Conservation (phyloP, 1,284 basidiomycete genomes). For the Apiotrichum mycotoxinovorans region DNA sequence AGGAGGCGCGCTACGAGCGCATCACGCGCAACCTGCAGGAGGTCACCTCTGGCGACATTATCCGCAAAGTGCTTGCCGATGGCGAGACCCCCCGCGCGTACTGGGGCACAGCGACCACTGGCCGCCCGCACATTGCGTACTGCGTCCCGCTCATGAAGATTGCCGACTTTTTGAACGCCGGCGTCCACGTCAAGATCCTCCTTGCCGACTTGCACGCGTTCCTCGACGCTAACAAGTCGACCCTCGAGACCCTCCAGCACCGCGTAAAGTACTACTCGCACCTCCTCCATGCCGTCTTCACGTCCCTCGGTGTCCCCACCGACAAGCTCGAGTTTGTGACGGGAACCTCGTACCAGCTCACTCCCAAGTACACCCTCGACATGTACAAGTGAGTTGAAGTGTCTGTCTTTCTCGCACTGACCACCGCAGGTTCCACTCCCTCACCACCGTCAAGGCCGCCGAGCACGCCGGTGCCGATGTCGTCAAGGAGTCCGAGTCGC, state of each 20-base stretch:
- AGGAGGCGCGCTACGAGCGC: slow-evolving; percentile 68
- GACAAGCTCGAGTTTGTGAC: slow-evolving; percentile 78
- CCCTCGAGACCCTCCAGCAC: slow-evolving; percentile 85
- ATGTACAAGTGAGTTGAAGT: slow-evolving; percentile 62
- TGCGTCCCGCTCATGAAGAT: slow-evolving; percentile 94
- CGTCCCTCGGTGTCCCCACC: slow-evolving; percentile 83
- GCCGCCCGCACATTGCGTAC: slow-evolving; percentile 94
- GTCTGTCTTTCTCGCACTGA: background rate
- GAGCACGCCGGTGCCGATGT: slow-evolving; percentile 99
- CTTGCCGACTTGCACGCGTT: slow-evolving; percentile 99
- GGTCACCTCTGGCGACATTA: slow-evolving; percentile 77
- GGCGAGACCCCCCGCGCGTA: slow-evolving; percentile 74
- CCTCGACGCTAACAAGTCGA: slow-evolving; percentile 96
- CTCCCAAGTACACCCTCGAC: slow-evolving; percentile 89
- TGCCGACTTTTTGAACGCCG: slow-evolving; percentile 91
- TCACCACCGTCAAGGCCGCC: slow-evolving; percentile 91
- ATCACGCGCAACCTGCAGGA: slow-evolving; percentile 87
- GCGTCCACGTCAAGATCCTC: slow-evolving; percentile 82
- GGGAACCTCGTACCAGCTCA: slow-evolving; percentile 79
- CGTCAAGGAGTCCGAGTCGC: slow-evolving; percentile 94
- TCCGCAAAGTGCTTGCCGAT: slow-evolving; percentile 77
- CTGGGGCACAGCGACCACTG: slow-evolving; percentile 93
- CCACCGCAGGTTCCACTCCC: slow-evolving; percentile 67
- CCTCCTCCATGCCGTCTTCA: slow-evolving; percentile 77
- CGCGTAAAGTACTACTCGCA: slow-evolving; percentile 88